phyloP scores from a whole-genome alignment of 2,329 filamentous ascomycete species.

The Diaporthe sp. region DNA sequence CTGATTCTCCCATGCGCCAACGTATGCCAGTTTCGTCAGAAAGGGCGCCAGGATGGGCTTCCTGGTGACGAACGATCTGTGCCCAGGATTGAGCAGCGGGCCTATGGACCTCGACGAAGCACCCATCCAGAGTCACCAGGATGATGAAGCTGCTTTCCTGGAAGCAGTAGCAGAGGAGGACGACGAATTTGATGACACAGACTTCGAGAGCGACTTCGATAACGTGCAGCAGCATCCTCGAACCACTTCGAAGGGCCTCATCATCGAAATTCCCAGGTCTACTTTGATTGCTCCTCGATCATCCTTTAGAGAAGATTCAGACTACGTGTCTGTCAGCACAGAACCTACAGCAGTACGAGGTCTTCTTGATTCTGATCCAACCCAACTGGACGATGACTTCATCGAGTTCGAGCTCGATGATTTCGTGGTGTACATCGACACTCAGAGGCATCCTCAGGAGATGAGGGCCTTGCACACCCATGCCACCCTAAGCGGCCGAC shows the following conservation, averaged over 20 bases:
- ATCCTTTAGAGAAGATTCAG: conserved; percentile 46
- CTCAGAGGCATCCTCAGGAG: conserved; percentile 57
- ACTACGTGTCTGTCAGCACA: conserved; percentile 43
- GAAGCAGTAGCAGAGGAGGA: conserved; percentile 4
- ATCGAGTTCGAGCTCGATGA: conserved; percentile 68
- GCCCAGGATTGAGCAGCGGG: neutral
- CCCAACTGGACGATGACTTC: conserved; percentile 48
- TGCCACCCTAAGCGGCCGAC: conserved; percentile 52
- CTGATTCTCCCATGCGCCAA: neutral
- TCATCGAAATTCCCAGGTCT: conserved; percentile 46
- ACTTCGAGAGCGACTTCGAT: conserved; percentile 2
- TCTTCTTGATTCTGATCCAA: conserved; percentile 47
- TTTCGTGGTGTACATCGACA: conserved; percentile 70
- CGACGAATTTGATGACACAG: neutral
- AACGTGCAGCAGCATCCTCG: conserved; percentile 12
- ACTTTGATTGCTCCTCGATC: conserved; percentile 49
- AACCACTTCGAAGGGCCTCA: neutral
- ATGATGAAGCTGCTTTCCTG: conserved; percentile 5
- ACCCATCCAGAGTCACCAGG: neutral
- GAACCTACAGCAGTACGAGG: conserved; percentile 52
- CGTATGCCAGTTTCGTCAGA: neutral
- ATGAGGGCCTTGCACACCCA: conserved; percentile 70
- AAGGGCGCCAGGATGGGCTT: neutral
- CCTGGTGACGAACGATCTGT: neutral
- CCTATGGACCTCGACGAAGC: conserved; percentile 8